These are phyloP conservation scores for Mycena crocata DNA, from an alignment of 768 basidiomycete species.

Conservation along the genomic window DNA sequence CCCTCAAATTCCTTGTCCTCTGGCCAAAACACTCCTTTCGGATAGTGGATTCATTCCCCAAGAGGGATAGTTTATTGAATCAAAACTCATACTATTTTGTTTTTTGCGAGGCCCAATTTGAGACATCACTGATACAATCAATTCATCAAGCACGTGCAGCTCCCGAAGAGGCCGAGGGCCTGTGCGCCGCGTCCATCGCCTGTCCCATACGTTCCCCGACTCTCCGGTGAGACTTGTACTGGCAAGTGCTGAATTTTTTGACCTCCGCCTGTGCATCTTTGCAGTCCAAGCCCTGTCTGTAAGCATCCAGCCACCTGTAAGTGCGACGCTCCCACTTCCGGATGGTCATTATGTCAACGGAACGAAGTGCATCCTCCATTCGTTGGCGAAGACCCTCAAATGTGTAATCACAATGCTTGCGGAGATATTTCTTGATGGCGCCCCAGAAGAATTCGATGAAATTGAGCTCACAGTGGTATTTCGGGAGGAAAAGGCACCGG, in stretches of 20 bases:
- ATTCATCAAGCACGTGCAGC: background rate
- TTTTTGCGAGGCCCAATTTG: background rate
- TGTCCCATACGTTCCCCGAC: constrained; percentile 8
- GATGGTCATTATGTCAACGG: constrained; percentile 4
- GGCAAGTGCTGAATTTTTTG: constrained; percentile 7
- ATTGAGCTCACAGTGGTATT: constrained; percentile 16
- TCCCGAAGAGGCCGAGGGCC: too few relatives aligned
- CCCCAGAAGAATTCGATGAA: constrained; percentile 27
- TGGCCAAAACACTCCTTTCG: constrained; percentile 12
- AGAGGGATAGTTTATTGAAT: constrained; percentile 5
- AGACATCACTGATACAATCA: constrained; percentile 15
- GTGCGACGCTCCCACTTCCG: constrained; percentile 2
- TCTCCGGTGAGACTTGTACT: constrained; percentile 11
- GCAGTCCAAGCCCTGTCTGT: background rate
- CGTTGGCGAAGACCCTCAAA: too few relatives aligned
- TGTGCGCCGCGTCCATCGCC: background rate
- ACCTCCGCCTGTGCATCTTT: constrained; percentile 7
- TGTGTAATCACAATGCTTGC: background rate
- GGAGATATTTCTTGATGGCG: background rate
- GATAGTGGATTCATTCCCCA: constrained; percentile 1
- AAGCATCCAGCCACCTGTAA: constrained; percentile 5
- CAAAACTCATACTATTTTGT: background rate
- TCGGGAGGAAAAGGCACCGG: constrained; percentile 12
- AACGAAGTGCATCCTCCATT: too few relatives aligned
- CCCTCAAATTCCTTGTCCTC: constrained; percentile 10